Evolutionary conservation across 1,284 basidiomycete genomes (phyloP), one percentile per base, ranked within the genome.

Genomic region (Hypsizygus ulmarius): DNA sequence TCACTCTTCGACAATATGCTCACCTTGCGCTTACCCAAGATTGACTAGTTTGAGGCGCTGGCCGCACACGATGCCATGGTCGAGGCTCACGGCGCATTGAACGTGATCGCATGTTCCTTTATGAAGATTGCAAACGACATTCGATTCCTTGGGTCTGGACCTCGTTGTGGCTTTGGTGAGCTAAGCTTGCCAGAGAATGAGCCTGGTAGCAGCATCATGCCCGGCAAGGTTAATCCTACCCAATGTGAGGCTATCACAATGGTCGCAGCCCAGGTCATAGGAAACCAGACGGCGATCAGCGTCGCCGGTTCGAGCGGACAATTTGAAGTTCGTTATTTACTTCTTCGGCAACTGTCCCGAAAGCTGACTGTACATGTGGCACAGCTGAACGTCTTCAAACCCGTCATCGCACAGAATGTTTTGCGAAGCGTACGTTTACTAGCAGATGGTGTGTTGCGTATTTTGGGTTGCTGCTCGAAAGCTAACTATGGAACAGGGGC

Each of bases 71-170:
- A 99, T 70, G 97, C 97, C 3, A 83, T 99, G 50, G 94, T 98
- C 14, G 97, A 99, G 73, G 87, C 94, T 9, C 95, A 96, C 50
- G 97, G 97, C 50, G 95, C 95, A 8, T 79, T 99, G 57, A 99
- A 99, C 71, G 89, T 90, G 36, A 70, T 99, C 47, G 97, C 97
- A 12, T 91, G 89, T 61, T 97, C 93, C 27, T 73, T 98, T 55
- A 97, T 98, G 93, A 99, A 99, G 79, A 98, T 99, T 61, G 97
- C 96, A 49, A 99, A 99, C 69, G 97, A 99, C 66, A 97, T 99
- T 64, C 87, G 97, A 40, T 99, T 91, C 79, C 87, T 99, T 56
- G 97, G 88, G 28, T 98, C 96, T 44, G 97, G 97, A 48, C 97
- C 97, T 54, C 89, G 97, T 45, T 99, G 97, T 64, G 97, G 97